Base-by-base conservation (phyloP, 179 eudicot species). In the Spinacia oleracea region DNA sequence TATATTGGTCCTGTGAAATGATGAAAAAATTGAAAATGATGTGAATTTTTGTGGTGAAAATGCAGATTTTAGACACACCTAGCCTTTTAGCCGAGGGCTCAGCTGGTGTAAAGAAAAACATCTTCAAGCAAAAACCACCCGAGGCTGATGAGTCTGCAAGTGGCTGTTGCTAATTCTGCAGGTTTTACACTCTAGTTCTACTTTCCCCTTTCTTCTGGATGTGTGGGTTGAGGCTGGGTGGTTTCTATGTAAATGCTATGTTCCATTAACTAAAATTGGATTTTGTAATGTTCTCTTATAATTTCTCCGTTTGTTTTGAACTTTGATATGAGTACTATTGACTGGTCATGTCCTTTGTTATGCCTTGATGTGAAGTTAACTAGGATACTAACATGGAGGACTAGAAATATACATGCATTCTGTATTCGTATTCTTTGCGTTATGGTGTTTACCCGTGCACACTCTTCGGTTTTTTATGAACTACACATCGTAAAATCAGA, bases 61-160 rank as follows among this genome's bases (percentile, higher is more conserved):
- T 78, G 80, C 90, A 93, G 97, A 90, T 90, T 43, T 87, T 93
- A 83, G 97, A 92, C 18, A 93, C 94, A 20, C 98, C 98, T 46
- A 92, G 93, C 83, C 91, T 93, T 51, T 78, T 89, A 86, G 89
- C 89, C 0, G 97, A 91, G 78, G 94, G 91, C 21, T 82, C 94
- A 51, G 82, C 89, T 0, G 89, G 89, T 31, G 88, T 77, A 29
- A 93, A 89, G 77, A 89, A 80, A 85, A 93, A 93, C 85, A 93
- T 93, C 73, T 93, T 93, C 80, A 91, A 83, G 81, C 97, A 93
- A 85, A 87, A 86, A 73, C 88, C 89, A 40, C 73, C 85, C 14
- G 60, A 75, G 31, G 25, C 77, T 20, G 89, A 77, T 51, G 81
- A 83, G 23, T 68, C 82, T 29, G 50, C 82, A 14, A 83, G 86